phyloP scores from a whole-genome alignment of 805 yeast species.

The Cyberlindnera veronae region DNA sequence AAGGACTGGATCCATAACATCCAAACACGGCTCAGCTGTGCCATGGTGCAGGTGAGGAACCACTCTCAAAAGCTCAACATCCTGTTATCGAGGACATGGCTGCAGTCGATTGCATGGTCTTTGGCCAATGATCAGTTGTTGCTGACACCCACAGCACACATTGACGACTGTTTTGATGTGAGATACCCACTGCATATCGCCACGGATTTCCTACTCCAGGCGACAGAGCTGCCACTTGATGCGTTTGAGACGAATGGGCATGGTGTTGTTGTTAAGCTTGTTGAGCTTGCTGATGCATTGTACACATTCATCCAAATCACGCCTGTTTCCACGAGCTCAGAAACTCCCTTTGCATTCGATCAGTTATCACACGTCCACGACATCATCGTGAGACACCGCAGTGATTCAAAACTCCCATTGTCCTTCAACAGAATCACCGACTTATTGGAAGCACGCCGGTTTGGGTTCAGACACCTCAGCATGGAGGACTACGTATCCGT shows the following conservation, averaged over 20 bases:
- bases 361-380: constrained; percentile 18
- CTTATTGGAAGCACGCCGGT: constrained; percentile 13
- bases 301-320: constrained; percentile 12
- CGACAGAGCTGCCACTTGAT: constrained; percentile 16
- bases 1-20: constrained; percentile 19
- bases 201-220: constrained; percentile 16
- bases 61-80: constrained; percentile 21
- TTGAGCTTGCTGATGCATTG: constrained; percentile 22
- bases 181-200: constrained; percentile 22
- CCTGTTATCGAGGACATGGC: constrained; percentile 22
- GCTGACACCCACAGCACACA: constrained; percentile 1
- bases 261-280: constrained; percentile 21
- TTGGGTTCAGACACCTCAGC: constrained; percentile 9
- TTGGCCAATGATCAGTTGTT: constrained; percentile 17
- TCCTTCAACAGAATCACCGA: constrained; percentile 12
- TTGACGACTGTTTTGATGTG: constrained; percentile 15
- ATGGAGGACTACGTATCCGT: background rate
- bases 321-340: constrained; percentile 6
- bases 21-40: constrained; percentile 14
- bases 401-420: constrained; percentile 17
- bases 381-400: constrained; percentile 16
- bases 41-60: constrained; percentile 5
- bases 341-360: constrained; percentile 17
- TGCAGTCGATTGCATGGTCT: constrained; percentile 26
- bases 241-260: constrained; percentile 27